Base-by-base conservation (phyloP, 2,329 filamentous ascomycete species). In the Apiospora koreana region DNA sequence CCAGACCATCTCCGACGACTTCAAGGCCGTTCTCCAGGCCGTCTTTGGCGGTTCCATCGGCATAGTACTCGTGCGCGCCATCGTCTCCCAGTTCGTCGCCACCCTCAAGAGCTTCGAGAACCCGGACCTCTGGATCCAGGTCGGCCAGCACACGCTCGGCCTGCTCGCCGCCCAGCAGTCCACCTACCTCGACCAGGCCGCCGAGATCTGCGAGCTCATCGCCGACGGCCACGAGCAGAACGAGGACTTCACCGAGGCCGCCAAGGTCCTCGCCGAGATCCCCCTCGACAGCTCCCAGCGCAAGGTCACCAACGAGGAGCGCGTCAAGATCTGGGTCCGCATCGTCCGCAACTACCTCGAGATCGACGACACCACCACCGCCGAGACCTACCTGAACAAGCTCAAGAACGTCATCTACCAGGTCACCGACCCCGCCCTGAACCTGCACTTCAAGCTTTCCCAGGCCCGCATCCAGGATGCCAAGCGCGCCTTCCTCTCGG, bases 341-440 rank as follows among this genome's bases (percentile, higher is more conserved):
- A 97, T 99, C 78, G 94, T 97, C 79, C 90, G 96, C 72, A 93
- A 97, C 84, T 97, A 96, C 80, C 89, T 99, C 72, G 95, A 99
- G 83, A 94, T 95, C 65, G 95, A 97, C 79, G 95, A 98, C 82
- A 92, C 94, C 10, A 94, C 92, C 1, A 87, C 89, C 45, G 96
- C 96, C 54, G 94, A 97, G 79, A 89, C 88, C 50, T 97, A 95
- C 79, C 87, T 99, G 77, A 98, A 98, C 86, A 95, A 95, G 81
- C 92, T 97, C 81, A 98, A 98, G 83, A 95, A 96, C 78, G 87
- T 98, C 74, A 94, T 97, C 79, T 90, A 93, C 83, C 91, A 88
- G 73, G 90, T 97, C 42, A 83, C 87, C 41, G 91, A 97, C 79
- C 88, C 91, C 48, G 88, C 92, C 72, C 86, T 95, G 65, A 90